Conservation (phyloP, 305 asterid species). For the Solanum hybrid region DNA sequence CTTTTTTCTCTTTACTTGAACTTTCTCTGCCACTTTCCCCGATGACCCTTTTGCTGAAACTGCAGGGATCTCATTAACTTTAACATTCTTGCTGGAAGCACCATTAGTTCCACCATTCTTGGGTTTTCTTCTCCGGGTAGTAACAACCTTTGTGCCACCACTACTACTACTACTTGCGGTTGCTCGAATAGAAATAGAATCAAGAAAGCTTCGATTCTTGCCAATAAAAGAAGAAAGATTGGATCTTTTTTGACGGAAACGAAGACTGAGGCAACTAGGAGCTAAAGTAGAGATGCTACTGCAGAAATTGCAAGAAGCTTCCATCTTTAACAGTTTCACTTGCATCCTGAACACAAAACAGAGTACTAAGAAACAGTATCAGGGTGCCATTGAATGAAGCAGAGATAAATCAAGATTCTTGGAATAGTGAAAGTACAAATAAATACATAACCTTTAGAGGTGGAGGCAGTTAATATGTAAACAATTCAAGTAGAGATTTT, state of each 20-base stretch:
- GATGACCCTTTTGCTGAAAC: neutral
- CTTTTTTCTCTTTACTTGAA: neutral
- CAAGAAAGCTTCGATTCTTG: conserved; percentile 10
- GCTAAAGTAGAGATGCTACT: conserved; percentile 49
- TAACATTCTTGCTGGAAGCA: neutral
- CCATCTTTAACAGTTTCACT: conserved; percentile 30
- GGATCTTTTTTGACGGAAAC: conserved; percentile 11
- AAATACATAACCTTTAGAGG: neutral
- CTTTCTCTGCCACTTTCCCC: neutral
- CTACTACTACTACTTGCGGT: neutral
- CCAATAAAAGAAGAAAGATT: conserved; percentile 8
- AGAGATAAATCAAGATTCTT: neutral
- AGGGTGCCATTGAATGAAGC: conserved; percentile 1
- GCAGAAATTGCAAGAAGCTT: conserved; percentile 47
- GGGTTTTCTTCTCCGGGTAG: conserved; percentile 31
- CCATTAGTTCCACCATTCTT: conserved; percentile 15
- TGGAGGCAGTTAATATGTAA: neutral
- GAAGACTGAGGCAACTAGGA: conserved; percentile 15
- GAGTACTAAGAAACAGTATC: neutral
- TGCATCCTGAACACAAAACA: neutral
- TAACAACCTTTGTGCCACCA: conserved; percentile 5
- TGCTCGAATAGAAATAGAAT: conserved; percentile 10
- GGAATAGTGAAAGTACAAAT: neutral
- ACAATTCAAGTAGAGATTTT: neutral
- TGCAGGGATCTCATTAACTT: neutral